Conservation (phyloP, 2,329 filamentous ascomycete genomes). For the Aureobasidium sp. region DNA sequence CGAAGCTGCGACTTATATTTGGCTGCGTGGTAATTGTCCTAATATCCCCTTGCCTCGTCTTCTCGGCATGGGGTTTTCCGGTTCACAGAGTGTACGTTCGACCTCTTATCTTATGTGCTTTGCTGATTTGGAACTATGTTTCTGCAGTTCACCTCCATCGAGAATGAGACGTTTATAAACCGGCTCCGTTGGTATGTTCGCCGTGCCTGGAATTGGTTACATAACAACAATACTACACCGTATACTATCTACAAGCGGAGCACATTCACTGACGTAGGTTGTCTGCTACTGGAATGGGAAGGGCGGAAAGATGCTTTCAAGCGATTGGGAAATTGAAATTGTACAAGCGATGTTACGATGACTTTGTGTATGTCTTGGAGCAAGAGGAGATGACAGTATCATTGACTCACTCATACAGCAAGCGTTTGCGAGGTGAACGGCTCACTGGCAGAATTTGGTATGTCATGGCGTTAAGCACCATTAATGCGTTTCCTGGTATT, state of each 20-base stretch:
- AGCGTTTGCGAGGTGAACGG: not conserved
- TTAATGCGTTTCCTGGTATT: not conserved
- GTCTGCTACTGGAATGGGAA: not conserved
- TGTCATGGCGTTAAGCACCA: not conserved
- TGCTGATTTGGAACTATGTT: not conserved
- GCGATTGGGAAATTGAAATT: not conserved
- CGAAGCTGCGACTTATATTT: slow-evolving; percentile 36
- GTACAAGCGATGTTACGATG: not conserved
- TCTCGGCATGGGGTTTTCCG: slow-evolving; percentile 30
- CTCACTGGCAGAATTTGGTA: not conserved
- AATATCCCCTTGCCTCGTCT: slow-evolving; percentile 31
- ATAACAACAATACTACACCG: not conserved
- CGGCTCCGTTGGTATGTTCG: not conserved
- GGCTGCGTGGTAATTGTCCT: slow-evolving; percentile 34
- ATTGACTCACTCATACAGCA: not conserved
- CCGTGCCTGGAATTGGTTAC: not conserved
- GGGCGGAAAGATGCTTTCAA: not conserved
- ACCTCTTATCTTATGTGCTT: not conserved
- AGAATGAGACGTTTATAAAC: not conserved
- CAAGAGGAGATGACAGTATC: not conserved
- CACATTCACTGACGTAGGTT: not conserved
- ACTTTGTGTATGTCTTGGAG: not conserved
- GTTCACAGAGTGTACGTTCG: slow-evolving; percentile 9
- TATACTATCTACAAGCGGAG: not conserved
- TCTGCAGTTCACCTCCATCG: not conserved